Percentiles rank a stretch among this genome's conserved stretches.
phyloP scores from a whole-genome alignment of 768 basidiomycete species.

The Chlorophyllum brunneum region DNA sequence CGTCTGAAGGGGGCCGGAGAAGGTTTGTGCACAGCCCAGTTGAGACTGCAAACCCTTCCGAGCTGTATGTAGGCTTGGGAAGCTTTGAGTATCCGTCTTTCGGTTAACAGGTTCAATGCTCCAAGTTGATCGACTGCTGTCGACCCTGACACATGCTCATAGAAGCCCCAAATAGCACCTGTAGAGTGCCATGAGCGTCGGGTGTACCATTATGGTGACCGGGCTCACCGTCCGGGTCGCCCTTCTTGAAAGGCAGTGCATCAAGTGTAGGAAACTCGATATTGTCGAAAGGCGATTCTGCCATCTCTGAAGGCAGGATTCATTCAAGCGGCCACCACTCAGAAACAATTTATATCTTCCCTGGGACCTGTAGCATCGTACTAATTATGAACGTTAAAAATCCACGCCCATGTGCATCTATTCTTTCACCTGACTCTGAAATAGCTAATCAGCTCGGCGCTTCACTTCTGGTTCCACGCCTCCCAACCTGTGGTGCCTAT shows the following conservation, averaged over 20 bases:
- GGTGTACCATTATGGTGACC: background rate
- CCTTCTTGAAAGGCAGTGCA: slow-evolving; percentile 19
- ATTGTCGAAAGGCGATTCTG: slow-evolving; percentile 20
- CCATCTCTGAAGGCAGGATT: slow-evolving; percentile 10
- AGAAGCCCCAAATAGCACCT: slow-evolving; percentile 25
- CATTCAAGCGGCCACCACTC: background rate
- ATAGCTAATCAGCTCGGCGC: background rate
- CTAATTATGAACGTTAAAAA: background rate
- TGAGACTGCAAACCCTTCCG: slow-evolving; percentile 20
- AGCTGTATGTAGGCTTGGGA: slow-evolving; percentile 17
- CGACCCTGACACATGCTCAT: slow-evolving; percentile 19
- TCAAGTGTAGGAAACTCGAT: slow-evolving; percentile 18
- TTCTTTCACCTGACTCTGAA: background rate
- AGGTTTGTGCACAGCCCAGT: slow-evolving; percentile 23
- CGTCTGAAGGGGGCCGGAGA: slow-evolving; percentile 16
- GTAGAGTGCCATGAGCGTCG: background rate
- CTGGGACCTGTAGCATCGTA: background rate
- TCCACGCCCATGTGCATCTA: background rate
- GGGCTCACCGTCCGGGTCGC: slow-evolving; percentile 18
- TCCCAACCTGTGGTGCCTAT: slow-evolving; percentile 24
- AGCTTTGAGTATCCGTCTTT: slow-evolving; percentile 18
- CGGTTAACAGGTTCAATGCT: slow-evolving; percentile 21
- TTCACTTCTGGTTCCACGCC: slow-evolving; percentile 25
- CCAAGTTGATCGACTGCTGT: slow-evolving; percentile 19
- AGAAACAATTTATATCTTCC: background rate